Evolutionary conservation across 495 filamentous ascomycete genomes (phyloP), one percentile per base, ranked within the genome.

Genomic region (Penicillium daleae): DNA sequence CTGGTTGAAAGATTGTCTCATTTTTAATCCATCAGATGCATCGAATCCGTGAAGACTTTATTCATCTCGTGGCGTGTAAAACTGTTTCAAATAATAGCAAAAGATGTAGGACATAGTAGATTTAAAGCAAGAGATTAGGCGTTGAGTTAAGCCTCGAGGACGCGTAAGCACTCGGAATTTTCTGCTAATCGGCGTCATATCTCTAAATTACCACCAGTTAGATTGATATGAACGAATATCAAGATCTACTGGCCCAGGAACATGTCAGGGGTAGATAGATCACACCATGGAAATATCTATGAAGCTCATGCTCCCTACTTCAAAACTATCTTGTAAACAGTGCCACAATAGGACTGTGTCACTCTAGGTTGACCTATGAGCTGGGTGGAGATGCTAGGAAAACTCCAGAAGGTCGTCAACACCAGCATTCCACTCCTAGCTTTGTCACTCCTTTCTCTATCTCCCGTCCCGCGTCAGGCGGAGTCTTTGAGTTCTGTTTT

Each of bases 151-250:
- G 51, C 51, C 6, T 24, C 15, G 51, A 9, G 29, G 51, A 54
- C 51, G 51, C 51, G 51, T 54, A 54, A 54, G 33, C 51, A 32
- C 51, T 32, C 29, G 51, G 24, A 29, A 54, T 35, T 54, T 54
- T 19, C 29, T 54, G 29, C 51, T 54, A 21, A 21, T 35, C 51
- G 31, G 24, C 10, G 32, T 42, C 24, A 44, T 42, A 26, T 33
- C 24, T 29, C 12, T n/a, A n/a, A 39, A 44, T 29, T 19, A 57
- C 37, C 15, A 26, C 22, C 37, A 29, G 15, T 35, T 22, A 32
- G 51, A 33, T 32, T 35, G 22, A 29, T 9, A 35, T 19, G 31
- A 19, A 17, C 51, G 7, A n/a, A 10, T 35, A 26, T 35, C 10
- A 33, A 54, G 27, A 21, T 29, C 19, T 29, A 35, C 51, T 35